A percentile compares a stretch with the other conserved stretches of the same genome.
Evolutionary conservation across 805 yeast genomes (phyloP).

Genomic region (Jamesozyma hellenica): DNA sequence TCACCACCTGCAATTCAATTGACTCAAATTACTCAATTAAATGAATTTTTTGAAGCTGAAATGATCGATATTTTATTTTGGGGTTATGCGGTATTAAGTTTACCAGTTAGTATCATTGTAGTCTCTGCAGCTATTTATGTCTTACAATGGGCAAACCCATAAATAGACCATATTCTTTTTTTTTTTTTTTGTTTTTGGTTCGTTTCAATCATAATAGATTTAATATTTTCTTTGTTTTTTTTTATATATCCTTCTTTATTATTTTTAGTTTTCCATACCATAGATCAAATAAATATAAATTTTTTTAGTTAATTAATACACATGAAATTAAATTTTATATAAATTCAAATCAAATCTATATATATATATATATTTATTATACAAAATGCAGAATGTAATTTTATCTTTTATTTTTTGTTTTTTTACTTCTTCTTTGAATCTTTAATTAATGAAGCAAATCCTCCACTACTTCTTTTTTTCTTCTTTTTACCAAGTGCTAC

Average conservation of each 20-base stretch:
- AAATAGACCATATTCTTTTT: not conserved
- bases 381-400: too few species aligned
- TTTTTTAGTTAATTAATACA: too few species aligned
- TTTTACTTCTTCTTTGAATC: conserved; percentile 31
- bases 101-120: conserved; percentile 65
- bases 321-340: too few species aligned
- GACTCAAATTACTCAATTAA: conserved; percentile 70
- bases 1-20: conserved; percentile 81
- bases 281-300: too few species aligned
- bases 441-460: conserved; percentile 39
- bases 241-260: too few species aligned
- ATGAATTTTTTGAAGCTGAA: conserved; percentile 65
- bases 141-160: conserved; percentile 32
- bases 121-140: conserved; percentile 55
- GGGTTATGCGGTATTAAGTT: conserved; percentile 68
- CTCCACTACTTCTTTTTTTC: conserved; percentile 28
- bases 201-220: too few species aligned
- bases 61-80: conserved; percentile 77
- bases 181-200: too few species aligned
- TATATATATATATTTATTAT: too few species aligned
- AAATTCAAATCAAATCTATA: not conserved
- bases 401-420: too few species aligned
- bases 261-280: too few species aligned
- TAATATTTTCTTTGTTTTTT: too few species aligned
- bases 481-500: conserved; percentile 30